phyloP scores from a whole-genome alignment of 805 yeast genomes.

The Yarrowia bubula region DNA sequence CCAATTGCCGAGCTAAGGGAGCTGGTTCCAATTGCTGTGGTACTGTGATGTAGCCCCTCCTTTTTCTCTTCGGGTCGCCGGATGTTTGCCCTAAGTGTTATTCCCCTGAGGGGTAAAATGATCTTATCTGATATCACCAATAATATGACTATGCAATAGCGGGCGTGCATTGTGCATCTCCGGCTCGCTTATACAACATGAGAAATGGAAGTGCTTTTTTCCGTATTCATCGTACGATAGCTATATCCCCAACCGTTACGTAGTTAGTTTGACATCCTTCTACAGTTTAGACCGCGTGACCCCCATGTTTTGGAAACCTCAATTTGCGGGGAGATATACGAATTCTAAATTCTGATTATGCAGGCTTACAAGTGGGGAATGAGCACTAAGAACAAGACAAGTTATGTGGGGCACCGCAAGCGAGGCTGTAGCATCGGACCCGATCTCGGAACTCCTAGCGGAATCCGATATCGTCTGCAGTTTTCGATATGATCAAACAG shows the following conservation, averaged over 20 bases:
- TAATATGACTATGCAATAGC: too few relatives aligned
- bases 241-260: too few relatives aligned
- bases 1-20: background rate
- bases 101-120: background rate
- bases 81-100: background rate
- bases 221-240: too few relatives aligned
- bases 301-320: background rate
- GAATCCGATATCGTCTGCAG: too few relatives aligned
- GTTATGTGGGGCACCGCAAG: background rate
- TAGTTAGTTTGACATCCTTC: too few relatives aligned
- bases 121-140: background rate
- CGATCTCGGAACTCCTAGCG: too few relatives aligned
- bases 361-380: background rate
- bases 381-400: background rate
- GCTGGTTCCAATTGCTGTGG: background rate
- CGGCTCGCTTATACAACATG: too few relatives aligned
- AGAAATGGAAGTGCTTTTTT: too few relatives aligned
- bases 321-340: background rate
- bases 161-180: too few relatives aligned
- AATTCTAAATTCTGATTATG: background rate
- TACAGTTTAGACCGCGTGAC: too few relatives aligned
- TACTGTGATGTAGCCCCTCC: background rate
- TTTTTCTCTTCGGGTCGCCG: background rate
- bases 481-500: background rate
- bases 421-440: too few relatives aligned